Conservation (phyloP, 2,329 filamentous ascomycete species). For the Neofusicoccum sp. region DNA sequence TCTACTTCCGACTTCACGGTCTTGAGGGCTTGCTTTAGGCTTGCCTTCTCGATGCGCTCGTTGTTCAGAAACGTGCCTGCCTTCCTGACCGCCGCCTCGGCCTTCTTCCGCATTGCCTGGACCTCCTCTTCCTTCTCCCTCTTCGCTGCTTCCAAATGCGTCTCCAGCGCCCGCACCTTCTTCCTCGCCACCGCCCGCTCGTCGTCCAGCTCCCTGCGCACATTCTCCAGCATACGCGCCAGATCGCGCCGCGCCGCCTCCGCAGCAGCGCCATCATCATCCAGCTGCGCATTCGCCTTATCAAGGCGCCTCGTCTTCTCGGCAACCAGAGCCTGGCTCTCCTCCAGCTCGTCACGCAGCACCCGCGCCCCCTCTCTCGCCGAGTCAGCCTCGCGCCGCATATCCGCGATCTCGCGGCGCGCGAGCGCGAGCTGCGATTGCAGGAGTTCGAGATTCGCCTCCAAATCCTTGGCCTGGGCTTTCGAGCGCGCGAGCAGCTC, state of each 20-base stretch:
- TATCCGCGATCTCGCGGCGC: background rate
- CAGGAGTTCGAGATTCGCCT: slow-evolving; percentile 8
- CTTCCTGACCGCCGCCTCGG: slow-evolving; percentile 10
- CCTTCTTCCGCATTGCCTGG: background rate
- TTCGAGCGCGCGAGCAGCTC: slow-evolving; percentile 6
- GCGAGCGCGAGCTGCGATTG: slow-evolving; percentile 2
- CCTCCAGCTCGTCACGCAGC: background rate
- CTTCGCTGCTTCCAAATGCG: background rate
- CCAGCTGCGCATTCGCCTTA: background rate
- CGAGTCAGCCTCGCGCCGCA: background rate
- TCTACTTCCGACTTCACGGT: slow-evolving; percentile 7
- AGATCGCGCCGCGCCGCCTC: background rate
- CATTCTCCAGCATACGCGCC: background rate
- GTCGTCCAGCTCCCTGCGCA: background rate
- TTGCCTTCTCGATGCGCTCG: slow-evolving; percentile 11
- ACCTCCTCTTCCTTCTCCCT: background rate
- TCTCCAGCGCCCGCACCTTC: background rate
- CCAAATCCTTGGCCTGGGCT: slow-evolving; percentile 2
- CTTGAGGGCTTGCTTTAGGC: slow-evolving; percentile 1
- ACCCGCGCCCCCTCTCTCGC: slow-evolving; percentile 6
- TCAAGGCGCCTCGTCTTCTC: background rate
- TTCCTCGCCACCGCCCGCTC: background rate
- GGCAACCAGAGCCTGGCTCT: background rate
- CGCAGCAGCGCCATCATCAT: background rate
- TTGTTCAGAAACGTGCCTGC: background rate